A percentile compares a stretch with the other conserved stretches of the same genome.
Evolutionary conservation across 192 early-diverging fungal species (phyloP).

Genomic region (Coemansia sp.): DNA sequence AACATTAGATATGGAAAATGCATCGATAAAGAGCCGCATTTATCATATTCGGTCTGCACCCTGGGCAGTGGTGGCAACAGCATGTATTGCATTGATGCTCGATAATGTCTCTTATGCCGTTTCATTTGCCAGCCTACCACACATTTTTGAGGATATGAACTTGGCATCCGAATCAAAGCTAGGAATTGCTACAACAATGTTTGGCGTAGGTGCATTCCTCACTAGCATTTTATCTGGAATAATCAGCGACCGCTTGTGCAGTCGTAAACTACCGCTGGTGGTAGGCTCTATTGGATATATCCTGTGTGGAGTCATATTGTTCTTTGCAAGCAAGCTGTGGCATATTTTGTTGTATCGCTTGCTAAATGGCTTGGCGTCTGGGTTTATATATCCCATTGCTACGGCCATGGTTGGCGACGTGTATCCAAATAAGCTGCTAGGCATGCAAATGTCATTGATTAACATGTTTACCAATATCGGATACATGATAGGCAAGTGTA

Average conservation of each 20-base stretch:
- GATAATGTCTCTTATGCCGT: constrained; percentile 48
- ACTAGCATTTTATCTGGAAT: constrained; percentile 44
- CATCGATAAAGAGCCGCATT: background rate
- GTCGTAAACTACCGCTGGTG: constrained; percentile 41
- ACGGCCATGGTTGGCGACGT: constrained; percentile 43
- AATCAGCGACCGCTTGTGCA: constrained; percentile 37
- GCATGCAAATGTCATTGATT: constrained; percentile 40
- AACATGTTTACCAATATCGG: constrained; percentile 37
- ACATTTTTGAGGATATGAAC: constrained; percentile 51
- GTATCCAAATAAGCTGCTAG: constrained; percentile 46
- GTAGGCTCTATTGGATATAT: constrained; percentile 37
- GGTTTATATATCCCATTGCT: constrained; percentile 37
- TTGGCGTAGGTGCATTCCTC: constrained; percentile 39
- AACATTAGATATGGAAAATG: background rate
- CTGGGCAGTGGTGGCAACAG: constrained; percentile 22
- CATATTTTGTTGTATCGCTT: constrained; percentile 45
- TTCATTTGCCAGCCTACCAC: constrained; percentile 50
- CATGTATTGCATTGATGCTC: constrained; percentile 37
- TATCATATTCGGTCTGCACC: constrained; percentile 24
- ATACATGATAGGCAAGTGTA: constrained; percentile 37
- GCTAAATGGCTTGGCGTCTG: constrained; percentile 51
- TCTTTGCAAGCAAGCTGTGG: constrained; percentile 43
- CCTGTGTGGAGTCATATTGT: constrained; percentile 27
- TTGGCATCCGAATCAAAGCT: constrained; percentile 42
- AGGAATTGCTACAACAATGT: constrained; percentile 42